Conservation (phyloP, 2,329 filamentous ascomycete species). For the Fusarium sterilihyphosum region DNA sequence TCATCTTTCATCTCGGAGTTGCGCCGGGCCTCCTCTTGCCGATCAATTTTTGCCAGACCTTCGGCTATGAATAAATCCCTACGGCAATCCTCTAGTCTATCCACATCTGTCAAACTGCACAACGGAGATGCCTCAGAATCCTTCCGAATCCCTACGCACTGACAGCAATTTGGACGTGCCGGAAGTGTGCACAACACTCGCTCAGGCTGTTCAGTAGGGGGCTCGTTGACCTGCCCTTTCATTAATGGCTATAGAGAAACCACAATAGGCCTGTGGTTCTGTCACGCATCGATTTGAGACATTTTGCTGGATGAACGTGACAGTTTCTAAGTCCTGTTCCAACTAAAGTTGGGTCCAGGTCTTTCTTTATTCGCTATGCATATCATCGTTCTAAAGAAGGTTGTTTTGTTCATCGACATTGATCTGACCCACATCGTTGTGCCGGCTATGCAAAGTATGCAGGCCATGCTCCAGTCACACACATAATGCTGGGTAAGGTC, state of each 20-base stretch:
- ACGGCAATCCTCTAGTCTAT: conserved; percentile 33
- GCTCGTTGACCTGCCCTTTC: background rate
- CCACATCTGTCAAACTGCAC: conserved; percentile 34
- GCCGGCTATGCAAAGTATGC: conserved; percentile 28
- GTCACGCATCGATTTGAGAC: background rate
- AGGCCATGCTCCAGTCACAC: conserved; percentile 18
- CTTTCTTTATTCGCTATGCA: conserved; percentile 19
- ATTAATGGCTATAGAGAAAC: background rate
- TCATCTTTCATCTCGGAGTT: conserved; percentile 32
- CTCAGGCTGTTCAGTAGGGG: background rate
- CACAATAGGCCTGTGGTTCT: background rate
- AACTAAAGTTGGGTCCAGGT: background rate
- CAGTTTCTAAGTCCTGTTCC: background rate
- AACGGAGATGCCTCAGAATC: conserved; percentile 27
- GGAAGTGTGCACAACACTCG: background rate
- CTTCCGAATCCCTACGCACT: conserved; percentile 19
- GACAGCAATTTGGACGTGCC: conserved; percentile 7
- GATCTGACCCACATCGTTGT: conserved; percentile 30
- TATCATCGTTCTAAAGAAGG: conserved; percentile 25
- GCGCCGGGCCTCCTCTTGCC: conserved; percentile 25
- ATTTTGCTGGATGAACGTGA: background rate
- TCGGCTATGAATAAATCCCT: conserved; percentile 35
- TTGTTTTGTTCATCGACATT: conserved; percentile 25
- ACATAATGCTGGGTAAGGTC: conserved; percentile 18
- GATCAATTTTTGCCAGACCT: conserved; percentile 24